Conservation (phyloP, 2,329 filamentous ascomycete species). For the Fusarium piperis region DNA sequence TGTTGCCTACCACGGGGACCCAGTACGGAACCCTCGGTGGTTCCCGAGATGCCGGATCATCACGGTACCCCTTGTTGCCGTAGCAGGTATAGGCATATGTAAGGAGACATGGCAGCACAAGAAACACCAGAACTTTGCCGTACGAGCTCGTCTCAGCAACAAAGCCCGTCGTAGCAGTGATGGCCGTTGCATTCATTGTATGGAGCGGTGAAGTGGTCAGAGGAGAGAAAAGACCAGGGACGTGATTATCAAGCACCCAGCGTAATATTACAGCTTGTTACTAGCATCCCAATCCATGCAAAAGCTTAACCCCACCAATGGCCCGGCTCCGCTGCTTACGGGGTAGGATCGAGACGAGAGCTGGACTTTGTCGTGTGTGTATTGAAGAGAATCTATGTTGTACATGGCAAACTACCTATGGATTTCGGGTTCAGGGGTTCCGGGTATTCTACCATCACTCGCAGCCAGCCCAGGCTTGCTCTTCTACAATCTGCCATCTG, state of each 20-base stretch:
- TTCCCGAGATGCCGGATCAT: background rate
- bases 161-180: background rate
- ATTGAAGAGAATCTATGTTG: background rate
- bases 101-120: background rate
- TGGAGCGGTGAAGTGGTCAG: background rate
- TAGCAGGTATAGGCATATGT: slow-evolving; percentile 18
- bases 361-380: background rate
- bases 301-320: background rate
- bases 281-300: background rate
- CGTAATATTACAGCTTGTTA: background rate
- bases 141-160: background rate
- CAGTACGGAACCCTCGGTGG: slow-evolving; percentile 28
- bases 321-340: background rate
- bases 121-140: background rate
- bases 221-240: background rate
- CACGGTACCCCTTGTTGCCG: slow-evolving; percentile 2
- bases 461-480: background rate
- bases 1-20: slow-evolving; percentile 27
- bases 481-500: background rate
- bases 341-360: background rate
- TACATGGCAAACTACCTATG: background rate
- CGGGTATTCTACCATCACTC: background rate
- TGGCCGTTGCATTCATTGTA: slow-evolving; percentile 9
- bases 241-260: background rate
- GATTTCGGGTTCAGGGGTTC: background rate